phyloP scores from a whole-genome alignment of 768 basidiomycete genomes.

The Mycena rosella region DNA sequence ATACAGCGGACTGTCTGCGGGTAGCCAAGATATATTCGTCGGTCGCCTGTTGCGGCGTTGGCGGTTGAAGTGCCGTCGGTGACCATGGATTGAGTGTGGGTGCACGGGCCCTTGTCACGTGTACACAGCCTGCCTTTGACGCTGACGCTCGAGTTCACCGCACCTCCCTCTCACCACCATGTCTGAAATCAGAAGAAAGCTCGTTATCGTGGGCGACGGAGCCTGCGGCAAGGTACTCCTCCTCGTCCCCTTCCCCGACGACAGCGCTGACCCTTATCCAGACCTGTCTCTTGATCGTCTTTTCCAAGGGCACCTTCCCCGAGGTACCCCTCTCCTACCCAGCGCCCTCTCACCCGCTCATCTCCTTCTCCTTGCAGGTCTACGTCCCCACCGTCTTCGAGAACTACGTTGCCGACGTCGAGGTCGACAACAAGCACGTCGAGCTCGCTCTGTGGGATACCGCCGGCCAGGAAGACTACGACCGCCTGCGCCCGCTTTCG shows the following conservation, averaged over 20 bases:
- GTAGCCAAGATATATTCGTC: too few relatives aligned
- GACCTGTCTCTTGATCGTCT: conserved; percentile 96
- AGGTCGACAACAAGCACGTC: conserved; percentile 98
- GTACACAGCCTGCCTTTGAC: too few relatives aligned
- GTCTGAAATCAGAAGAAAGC: conserved; percentile 98
- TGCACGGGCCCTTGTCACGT: too few relatives aligned
- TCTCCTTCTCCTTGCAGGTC: conserved; percentile 71
- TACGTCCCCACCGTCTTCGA: conserved; percentile 99
- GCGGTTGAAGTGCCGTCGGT: too few relatives aligned
- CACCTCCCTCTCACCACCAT: conserved; percentile 55
- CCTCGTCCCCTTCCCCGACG: conserved; percentile 9
- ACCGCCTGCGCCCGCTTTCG: conserved; percentile 95
- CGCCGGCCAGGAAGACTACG: conserved; percentile 99
- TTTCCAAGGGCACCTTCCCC: conserved; percentile 96
- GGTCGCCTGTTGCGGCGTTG: too few relatives aligned
- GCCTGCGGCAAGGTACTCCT: conserved; percentile 89
- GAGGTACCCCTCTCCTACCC: conserved; percentile 67
- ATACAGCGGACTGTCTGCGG: too few relatives aligned
- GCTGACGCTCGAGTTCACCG: too few relatives aligned
- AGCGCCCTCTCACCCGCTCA: neutral
- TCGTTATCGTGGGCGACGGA: conserved; percentile 99
- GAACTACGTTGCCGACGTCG: conserved; percentile 99
- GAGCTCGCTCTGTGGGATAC: conserved; percentile 99
- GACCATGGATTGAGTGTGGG: too few relatives aligned
- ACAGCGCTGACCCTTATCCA: conserved; percentile 44